Conservation (phyloP, 2,329 filamentous ascomycete genomes). For the Aureobasidium pullulans region DNA sequence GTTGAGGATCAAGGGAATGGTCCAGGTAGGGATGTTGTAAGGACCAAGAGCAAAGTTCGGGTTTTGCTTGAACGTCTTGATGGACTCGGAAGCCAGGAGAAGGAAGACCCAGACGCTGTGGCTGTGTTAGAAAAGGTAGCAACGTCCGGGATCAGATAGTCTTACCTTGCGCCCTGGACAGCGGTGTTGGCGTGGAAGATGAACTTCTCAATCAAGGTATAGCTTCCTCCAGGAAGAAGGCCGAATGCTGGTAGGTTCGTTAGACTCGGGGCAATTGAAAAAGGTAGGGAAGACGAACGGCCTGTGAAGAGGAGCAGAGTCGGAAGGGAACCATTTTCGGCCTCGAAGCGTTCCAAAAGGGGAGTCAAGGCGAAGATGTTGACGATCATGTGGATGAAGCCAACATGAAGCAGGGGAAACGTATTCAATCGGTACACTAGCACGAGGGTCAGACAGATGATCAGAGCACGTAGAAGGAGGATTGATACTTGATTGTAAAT, state of each 20-base stretch:
- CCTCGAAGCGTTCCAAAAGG: constrained; percentile 88
- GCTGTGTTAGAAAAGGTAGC: neutral
- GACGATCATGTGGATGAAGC: constrained; percentile 70
- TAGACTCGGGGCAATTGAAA: neutral
- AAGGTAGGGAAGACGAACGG: constrained; percentile 52
- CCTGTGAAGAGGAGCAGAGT: constrained; percentile 84
- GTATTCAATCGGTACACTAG: constrained; percentile 89
- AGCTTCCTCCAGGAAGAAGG: constrained; percentile 67
- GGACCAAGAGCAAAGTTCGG: constrained; percentile 64
- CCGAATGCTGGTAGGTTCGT: constrained; percentile 30
- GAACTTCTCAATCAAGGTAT: constrained; percentile 69
- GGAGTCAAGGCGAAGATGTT: constrained; percentile 77
- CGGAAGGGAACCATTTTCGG: constrained; percentile 82
- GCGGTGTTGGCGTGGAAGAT: constrained; percentile 64
- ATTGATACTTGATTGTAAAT: constrained; percentile 60
- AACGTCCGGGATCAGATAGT: neutral
- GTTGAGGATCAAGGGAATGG: constrained; percentile 70
- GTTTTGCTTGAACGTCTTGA: constrained; percentile 75
- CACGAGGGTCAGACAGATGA: constrained; percentile 2
- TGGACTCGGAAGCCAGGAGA: constrained; percentile 73
- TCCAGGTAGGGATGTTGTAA: constrained; percentile 82
- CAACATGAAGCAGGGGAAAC: constrained; percentile 78
- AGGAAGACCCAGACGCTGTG: constrained; percentile 86
- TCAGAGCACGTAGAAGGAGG: neutral
- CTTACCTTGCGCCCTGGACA: constrained; percentile 76